Evolutionary conservation across 371 early-diverging fungal genomes (phyloP).

Genomic region (Rhizopus microsporus): DNA sequence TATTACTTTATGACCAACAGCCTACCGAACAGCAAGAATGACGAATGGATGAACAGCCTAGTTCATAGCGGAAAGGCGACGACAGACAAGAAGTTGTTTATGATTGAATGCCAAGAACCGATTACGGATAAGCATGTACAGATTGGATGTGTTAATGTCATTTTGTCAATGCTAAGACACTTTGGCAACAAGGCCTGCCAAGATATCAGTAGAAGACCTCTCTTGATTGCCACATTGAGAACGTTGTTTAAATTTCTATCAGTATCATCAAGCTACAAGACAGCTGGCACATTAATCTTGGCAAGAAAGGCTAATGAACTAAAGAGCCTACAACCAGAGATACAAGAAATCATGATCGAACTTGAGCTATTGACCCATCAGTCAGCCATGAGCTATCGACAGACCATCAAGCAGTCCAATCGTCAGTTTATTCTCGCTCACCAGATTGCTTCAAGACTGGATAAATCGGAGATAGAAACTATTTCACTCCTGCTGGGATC

Average conservation of each 20-base stretch:
- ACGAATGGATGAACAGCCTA: conserved; percentile 27
- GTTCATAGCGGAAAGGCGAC: conserved; percentile 24
- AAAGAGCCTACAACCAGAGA: conserved; percentile 25
- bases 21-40: conserved; percentile 27
- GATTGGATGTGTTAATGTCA: conserved; percentile 27
- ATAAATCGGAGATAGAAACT: not conserved
- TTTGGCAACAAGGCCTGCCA: conserved; percentile 27
- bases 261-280: conserved; percentile 28
- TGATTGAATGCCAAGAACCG: conserved; percentile 32
- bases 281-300: conserved; percentile 29
- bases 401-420: not conserved
- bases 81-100: conserved; percentile 20
- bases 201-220: conserved; percentile 28
- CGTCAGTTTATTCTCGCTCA: no score
- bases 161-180: conserved; percentile 37
- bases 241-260: conserved; percentile 32
- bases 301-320: conserved; percentile 17
- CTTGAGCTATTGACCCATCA: conserved; percentile 18
- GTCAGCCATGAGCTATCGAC: not conserved
- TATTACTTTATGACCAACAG: conserved; percentile 22
- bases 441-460: not conserved
- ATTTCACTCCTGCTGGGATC: not conserved
- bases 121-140: conserved; percentile 18
- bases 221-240: conserved; percentile 32
- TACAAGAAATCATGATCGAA: conserved; percentile 21